Conservation (phyloP, 2,329 filamentous ascomycete genomes). For the Epichloe elymi region DNA sequence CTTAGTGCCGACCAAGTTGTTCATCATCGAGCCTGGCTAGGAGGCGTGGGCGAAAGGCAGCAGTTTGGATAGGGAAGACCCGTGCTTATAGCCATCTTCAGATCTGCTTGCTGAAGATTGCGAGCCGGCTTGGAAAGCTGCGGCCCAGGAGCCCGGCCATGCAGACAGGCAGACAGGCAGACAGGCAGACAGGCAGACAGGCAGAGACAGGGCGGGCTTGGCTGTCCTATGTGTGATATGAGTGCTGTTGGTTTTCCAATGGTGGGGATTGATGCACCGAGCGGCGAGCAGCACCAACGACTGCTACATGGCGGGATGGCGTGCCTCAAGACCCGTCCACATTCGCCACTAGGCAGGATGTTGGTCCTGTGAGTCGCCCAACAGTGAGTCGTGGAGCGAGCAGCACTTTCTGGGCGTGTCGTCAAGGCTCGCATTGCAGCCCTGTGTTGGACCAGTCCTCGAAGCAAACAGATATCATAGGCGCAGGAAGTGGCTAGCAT, state of each 20-base stretch:
- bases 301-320: background rate
- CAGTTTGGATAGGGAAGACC: slow-evolving; percentile 4
- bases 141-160: slow-evolving; percentile 3
- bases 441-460: too few species aligned
- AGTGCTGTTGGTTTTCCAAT: background rate
- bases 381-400: too few species aligned
- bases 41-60: slow-evolving; percentile 4
- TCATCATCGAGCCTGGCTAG: slow-evolving; percentile 13
- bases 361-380: too few species aligned
- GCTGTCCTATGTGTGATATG: background rate
- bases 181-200: background rate
- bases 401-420: too few species aligned
- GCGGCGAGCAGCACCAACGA: background rate
- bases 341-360: too few species aligned
- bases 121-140: background rate
- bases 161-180: background rate
- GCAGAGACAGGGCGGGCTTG: background rate
- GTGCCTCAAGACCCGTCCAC: background rate
- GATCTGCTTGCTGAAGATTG: background rate
- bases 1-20: slow-evolving; percentile 10
- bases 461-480: too few species aligned
- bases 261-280: background rate
- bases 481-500: too few species aligned
- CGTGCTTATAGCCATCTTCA: background rate
- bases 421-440: too few species aligned